phyloP scores from a whole-genome alignment of 371 early-diverging fungal species.

The Mortierella sp. region DNA sequence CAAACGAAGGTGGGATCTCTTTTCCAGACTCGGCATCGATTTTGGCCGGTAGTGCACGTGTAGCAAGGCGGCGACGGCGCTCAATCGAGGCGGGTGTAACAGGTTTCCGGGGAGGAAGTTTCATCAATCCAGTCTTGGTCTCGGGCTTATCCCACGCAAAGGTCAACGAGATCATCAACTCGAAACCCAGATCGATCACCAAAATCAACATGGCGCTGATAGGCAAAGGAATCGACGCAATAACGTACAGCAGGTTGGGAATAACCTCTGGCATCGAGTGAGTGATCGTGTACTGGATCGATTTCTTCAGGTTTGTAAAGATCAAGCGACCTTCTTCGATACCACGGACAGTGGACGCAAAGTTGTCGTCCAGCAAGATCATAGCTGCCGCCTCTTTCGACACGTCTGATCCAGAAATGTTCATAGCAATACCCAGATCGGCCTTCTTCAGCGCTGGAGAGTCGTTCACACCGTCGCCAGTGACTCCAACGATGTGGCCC shows the following conservation, averaged over 20 bases:
- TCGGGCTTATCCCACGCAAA: constrained; percentile 96
- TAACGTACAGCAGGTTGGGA: constrained; percentile 83
- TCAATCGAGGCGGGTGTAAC: constrained; percentile 80
- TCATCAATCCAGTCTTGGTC: constrained; percentile 82
- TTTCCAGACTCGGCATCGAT: constrained; percentile 64
- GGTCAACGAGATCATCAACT: constrained; percentile 84
- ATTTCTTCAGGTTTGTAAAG: constrained; percentile 94
- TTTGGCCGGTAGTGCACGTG: constrained; percentile 58
- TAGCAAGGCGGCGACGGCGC: constrained; percentile 66
- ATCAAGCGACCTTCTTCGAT: constrained; percentile 95
- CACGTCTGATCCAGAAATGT: constrained; percentile 94
- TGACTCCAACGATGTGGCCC: constrained; percentile 94
- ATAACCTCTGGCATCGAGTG: constrained; percentile 89
- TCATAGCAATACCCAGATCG: constrained; percentile 98
- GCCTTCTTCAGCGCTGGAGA: constrained; percentile 95
- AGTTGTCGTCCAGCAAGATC: constrained; percentile 96
- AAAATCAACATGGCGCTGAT: constrained; percentile 87
- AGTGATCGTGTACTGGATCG: constrained; percentile 90
- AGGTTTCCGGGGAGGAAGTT: constrained; percentile 87
- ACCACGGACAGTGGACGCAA: constrained; percentile 87
- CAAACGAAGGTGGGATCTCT: constrained; percentile 51
- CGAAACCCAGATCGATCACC: constrained; percentile 93
- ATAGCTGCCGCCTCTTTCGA: constrained; percentile 98
- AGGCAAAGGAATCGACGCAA: constrained; percentile 89
- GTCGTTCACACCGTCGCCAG: constrained; percentile 96